These are phyloP conservation scores for Penicillium atrosanguineum DNA, from an alignment of 495 filamentous ascomycete genomes.

Conservation along the genomic window DNA sequence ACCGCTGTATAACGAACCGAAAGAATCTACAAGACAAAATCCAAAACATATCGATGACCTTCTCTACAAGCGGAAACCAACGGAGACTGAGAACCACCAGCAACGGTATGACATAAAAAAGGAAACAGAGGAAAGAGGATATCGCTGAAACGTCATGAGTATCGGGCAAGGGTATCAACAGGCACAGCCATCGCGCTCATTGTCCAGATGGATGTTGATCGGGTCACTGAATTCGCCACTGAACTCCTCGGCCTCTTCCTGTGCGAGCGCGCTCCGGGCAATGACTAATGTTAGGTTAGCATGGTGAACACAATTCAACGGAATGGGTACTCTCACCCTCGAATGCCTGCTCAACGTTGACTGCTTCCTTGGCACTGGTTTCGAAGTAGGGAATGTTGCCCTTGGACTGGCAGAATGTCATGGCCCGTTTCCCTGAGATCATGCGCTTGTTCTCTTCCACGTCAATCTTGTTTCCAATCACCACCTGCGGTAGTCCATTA, in stretches of 20 bases:
- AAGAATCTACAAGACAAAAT: constrained; percentile 22
- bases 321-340: constrained; percentile 60
- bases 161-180: constrained; percentile 57
- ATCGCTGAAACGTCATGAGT: constrained; percentile 29
- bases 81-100: constrained; percentile 11
- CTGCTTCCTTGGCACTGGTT: constrained; percentile 97
- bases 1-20: constrained; percentile 3
- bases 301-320: constrained; percentile 3
- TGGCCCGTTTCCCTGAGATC: constrained; percentile 91
- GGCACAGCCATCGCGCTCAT: constrained; percentile 85
- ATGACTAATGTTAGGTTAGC: constrained; percentile 64
- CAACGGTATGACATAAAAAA: constrained; percentile 13
- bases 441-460: constrained; percentile 96
- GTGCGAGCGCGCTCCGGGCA: constrained; percentile 87
- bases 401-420: constrained; percentile 96
- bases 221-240: constrained; percentile 93
- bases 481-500: constrained; percentile 55
- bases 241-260: constrained; percentile 93
- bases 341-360: constrained; percentile 98
- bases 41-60: constrained; percentile 14
- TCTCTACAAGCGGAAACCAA: constrained; percentile 18
- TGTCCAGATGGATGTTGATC: constrained; percentile 94
- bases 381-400: constrained; percentile 98
- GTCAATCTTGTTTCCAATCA: constrained; percentile 98
- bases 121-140: constrained; percentile 12